Base-by-base conservation (phyloP, 2,329 filamentous ascomycete genomes). In the Sporothrix globosa region DNA sequence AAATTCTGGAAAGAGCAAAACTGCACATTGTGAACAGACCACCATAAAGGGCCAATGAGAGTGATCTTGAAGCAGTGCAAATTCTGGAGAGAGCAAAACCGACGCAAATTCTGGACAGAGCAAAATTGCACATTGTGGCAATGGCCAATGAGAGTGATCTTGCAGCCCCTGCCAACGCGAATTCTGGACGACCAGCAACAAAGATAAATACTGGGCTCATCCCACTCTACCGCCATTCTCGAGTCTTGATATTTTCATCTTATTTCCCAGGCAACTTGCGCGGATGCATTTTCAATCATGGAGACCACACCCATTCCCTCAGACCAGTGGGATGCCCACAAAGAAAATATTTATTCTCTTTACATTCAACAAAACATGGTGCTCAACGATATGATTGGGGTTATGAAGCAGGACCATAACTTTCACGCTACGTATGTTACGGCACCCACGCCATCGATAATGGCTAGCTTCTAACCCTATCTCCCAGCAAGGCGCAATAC, bases 381-480 rank as follows among this genome's bases (percentile, higher is more conserved):
- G 19, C 34, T 60, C 3, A 10, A 41, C 19, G 56, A 60, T 41
- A 17, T 60, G 56, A 41, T 60, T 17, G 11, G 11, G 56, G 27
- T 11, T 9, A 60, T 60, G 56, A 27, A 30, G 14, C 10, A 60
- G 17, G 19, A 30, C 34, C 56, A 60, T 60, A 27, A 27, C 14
- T 60, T 60, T 60, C 56, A 14, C 30, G 56, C 56, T 60, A 60
- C 56, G 56, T 60, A 60, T 21, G 56, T 41, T 30, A 41, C 30
- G 11, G 19, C 56, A 21, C 56, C 30, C 56, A 60, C 39, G 34
- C 21, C 56, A 41, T 60, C 5, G 27, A 30, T 14, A 39, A 34
- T 34, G 30, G 30, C 56, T n/a, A n/a, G 19, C 13, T 17, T 41
- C 30, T 39, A 60, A 27, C 39, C 39, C 30, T 17, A 11, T 41